These are phyloP conservation scores for Aquilaria yunnanensis DNA, from an alignment of 345 rosid genomes.

Conservation along the genomic window DNA sequence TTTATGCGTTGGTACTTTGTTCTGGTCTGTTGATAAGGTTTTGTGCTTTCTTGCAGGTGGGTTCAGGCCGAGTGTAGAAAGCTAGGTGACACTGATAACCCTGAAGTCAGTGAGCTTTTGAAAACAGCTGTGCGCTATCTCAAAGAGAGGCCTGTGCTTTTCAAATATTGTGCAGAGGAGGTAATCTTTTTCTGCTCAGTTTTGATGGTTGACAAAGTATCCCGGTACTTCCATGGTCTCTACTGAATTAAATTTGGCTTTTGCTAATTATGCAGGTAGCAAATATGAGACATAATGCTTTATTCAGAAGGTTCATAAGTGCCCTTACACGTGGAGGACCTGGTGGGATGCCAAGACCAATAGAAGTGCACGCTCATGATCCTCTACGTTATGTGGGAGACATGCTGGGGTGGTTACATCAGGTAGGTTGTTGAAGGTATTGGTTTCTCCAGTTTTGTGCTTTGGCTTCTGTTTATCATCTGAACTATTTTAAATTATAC, in stretches of 20 bases:
- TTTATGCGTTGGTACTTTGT: too few relatives aligned
- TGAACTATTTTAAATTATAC: background rate
- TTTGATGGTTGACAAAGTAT: slow-evolving; percentile 1
- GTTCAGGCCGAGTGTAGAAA: slow-evolving; percentile 98
- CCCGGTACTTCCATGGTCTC: slow-evolving; percentile 1
- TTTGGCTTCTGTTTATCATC: slow-evolving; percentile 6
- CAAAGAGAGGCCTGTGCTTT: slow-evolving; percentile 92
- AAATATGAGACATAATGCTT: slow-evolving; percentile 91
- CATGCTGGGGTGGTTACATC: slow-evolving; percentile 99
- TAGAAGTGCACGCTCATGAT: slow-evolving; percentile 99
- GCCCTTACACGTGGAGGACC: slow-evolving; percentile 99
- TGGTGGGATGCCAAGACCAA: slow-evolving; percentile 97
- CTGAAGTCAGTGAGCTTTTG: slow-evolving; percentile 84
- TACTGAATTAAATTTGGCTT: slow-evolving; percentile 9
- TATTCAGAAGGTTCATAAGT: slow-evolving; percentile 95
- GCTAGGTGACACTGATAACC: slow-evolving; percentile 88
- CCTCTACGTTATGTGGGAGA: slow-evolving; percentile 96
- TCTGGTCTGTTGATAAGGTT: background rate
- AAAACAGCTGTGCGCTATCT: slow-evolving; percentile 83
- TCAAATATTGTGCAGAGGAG: slow-evolving; percentile 99
- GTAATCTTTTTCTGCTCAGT: slow-evolving; percentile 32
- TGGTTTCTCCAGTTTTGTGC: slow-evolving; percentile 11
- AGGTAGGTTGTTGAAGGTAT: slow-evolving; percentile 41
- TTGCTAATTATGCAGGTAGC: slow-evolving; percentile 57
- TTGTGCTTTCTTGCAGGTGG: slow-evolving; percentile 60